Conservation (phyloP, 2,329 filamentous ascomycete genomes). For the Bipolaris sorokiniana region DNA sequence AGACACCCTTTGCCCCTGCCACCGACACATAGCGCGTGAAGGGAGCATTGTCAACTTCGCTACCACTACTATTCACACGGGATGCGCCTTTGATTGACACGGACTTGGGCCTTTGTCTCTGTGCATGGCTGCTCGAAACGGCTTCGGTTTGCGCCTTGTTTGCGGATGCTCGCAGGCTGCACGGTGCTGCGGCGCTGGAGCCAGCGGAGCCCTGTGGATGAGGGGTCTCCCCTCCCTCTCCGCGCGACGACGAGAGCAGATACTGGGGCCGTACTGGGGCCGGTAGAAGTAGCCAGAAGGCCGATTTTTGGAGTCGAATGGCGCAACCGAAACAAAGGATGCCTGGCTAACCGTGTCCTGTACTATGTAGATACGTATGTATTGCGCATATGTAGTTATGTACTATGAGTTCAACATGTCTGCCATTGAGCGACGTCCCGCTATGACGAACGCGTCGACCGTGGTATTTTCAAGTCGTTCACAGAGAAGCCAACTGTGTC, state of each 20-base stretch:
- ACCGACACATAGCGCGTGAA: too few relatives aligned
- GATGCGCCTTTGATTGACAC: neutral
- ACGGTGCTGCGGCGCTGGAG: conserved; percentile 2
- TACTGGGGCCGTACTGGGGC: conserved; percentile 1
- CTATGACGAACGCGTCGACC: neutral
- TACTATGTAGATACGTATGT: neutral
- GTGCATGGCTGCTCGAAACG: neutral
- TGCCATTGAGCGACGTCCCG: neutral
- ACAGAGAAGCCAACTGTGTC: neutral
- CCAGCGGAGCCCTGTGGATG: neutral
- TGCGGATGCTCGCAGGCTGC: conserved; percentile 1
- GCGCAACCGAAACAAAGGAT: neutral
- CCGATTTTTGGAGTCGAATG: neutral
- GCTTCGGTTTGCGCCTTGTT: conserved; percentile 11
- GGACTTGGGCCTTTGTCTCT: neutral
- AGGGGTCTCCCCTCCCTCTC: neutral
- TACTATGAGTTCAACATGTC: neutral
- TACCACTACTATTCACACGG: neutral
- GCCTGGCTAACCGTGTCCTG: neutral
- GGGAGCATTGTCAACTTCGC: neutral
- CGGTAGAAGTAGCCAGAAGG: conserved; percentile 13
- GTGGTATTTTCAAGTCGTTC: neutral
- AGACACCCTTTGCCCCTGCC: conserved; percentile 6
- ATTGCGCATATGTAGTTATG: neutral
- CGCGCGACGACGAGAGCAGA: neutral